phyloP scores from a whole-genome alignment of 2,329 filamentous ascomycete genomes.

The Colletotrichum sp. region DNA sequence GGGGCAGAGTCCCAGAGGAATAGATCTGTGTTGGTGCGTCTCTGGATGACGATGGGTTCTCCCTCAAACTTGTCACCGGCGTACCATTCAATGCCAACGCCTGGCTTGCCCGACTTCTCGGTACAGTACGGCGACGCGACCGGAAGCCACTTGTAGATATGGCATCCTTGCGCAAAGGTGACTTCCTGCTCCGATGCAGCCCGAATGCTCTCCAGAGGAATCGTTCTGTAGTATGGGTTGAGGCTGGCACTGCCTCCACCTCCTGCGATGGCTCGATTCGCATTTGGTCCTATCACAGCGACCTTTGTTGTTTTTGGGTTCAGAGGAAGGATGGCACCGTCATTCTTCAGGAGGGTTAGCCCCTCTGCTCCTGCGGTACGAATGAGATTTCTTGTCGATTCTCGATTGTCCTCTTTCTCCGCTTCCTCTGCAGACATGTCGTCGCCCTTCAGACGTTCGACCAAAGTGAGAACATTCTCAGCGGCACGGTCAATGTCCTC shows the following conservation, averaged over 20 bases:
- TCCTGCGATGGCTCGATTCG: constrained; percentile 69
- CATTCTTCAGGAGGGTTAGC: constrained; percentile 69
- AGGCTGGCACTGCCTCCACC: constrained; percentile 72
- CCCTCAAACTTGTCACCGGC: constrained; percentile 68
- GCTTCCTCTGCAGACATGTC: constrained; percentile 62
- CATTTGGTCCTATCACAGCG: constrained; percentile 71
- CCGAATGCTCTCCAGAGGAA: constrained; percentile 68
- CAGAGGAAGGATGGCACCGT: constrained; percentile 63
- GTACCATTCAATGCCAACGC: constrained; percentile 70
- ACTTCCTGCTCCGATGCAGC: constrained; percentile 59
- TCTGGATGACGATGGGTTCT: constrained; percentile 59
- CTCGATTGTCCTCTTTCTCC: constrained; percentile 61
- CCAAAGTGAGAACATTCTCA: constrained; percentile 63
- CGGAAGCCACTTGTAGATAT: constrained; percentile 70
- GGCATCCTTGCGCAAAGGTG: constrained; percentile 65
- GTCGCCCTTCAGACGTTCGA: constrained; percentile 66
- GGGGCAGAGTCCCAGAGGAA: constrained; percentile 76
- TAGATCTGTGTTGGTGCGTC: constrained; percentile 67
- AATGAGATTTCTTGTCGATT: constrained; percentile 65
- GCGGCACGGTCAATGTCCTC: constrained; percentile 62
- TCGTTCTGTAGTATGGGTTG: constrained; percentile 71
- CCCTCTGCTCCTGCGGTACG: constrained; percentile 66
- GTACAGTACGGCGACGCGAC: constrained; percentile 65
- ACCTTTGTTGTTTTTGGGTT: constrained; percentile 60
- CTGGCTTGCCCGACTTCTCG: constrained; percentile 59